phyloP scores from a whole-genome alignment of 306 rosid species.

The Mimosa bimucronata region DNA sequence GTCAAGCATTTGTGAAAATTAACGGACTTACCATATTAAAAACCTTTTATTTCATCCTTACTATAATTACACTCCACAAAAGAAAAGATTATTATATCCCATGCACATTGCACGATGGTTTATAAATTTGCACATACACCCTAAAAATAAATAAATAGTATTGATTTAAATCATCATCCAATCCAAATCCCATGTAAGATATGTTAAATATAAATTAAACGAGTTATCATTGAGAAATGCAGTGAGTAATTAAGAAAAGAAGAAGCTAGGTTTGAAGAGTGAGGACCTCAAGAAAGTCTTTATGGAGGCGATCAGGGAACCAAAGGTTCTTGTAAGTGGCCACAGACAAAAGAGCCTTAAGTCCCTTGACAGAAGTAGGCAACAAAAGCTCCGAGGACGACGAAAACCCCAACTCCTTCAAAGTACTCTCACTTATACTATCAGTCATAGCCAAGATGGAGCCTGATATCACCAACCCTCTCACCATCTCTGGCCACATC shows the following conservation, averaged over 20 bases:
- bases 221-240: neutral
- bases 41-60: no score
- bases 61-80: no score
- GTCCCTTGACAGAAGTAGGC: conserved; percentile 57
- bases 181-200: neutral
- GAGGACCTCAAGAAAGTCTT: conserved; percentile 66
- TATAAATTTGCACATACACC: no score
- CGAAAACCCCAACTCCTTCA: conserved; percentile 51
- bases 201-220: neutral
- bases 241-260: neutral
- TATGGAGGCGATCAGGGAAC: conserved; percentile 59
- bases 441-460: conserved; percentile 55
- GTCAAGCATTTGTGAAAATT: no score
- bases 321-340: conserved; percentile 57
- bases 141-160: no score
- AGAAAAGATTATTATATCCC: no score
- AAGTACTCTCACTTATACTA: conserved; percentile 28
- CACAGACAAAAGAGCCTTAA: conserved; percentile 56
- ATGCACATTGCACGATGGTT: no score
- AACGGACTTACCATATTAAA: no score
- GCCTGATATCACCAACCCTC: conserved; percentile 56
- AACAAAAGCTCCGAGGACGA: conserved; percentile 72
- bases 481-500: conserved; percentile 58
- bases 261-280: neutral
- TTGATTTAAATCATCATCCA: neutral